Evolutionary conservation across 2,329 filamentous ascomycete species (phyloP).

Genomic region (Aspergillus sojae): DNA sequence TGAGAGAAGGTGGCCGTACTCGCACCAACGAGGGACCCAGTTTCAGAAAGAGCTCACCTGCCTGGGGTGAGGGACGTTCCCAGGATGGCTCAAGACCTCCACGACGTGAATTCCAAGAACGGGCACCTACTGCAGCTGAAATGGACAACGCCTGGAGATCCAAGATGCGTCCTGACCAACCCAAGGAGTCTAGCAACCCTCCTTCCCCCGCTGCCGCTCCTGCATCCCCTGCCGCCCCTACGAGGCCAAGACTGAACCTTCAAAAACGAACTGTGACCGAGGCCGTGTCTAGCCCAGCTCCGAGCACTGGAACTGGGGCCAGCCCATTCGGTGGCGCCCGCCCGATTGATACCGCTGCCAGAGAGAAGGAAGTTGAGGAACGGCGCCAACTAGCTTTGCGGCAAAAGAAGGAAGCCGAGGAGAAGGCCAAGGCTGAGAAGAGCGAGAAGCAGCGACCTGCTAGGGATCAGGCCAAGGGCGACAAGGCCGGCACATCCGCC

Average conservation of each 20-base stretch:
- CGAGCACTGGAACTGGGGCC: constrained; percentile 70
- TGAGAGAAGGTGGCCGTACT: constrained; percentile 61
- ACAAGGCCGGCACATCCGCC: constrained; percentile 27
- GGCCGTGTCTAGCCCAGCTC: constrained; percentile 53
- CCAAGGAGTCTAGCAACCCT: constrained; percentile 73
- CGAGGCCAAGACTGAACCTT: constrained; percentile 82
- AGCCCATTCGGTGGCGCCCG: constrained; percentile 92
- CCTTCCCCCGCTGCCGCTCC: constrained; percentile 70
- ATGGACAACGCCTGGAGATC: constrained; percentile 91
- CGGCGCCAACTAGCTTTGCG: constrained; percentile 73
- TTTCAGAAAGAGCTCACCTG: constrained; percentile 69
- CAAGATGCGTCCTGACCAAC: constrained; percentile 85
- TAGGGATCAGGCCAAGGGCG: constrained; percentile 41
- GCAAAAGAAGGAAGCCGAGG: constrained; percentile 84
- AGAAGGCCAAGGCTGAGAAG: constrained; percentile 80
- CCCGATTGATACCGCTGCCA: constrained; percentile 88
- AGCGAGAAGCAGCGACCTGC: constrained; percentile 59
- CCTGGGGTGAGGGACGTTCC: constrained; percentile 70
- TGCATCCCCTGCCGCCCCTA: constrained; percentile 60
- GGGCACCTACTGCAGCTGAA: constrained; percentile 82
- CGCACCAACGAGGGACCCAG: constrained; percentile 62
- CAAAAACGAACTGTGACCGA: constrained; percentile 90
- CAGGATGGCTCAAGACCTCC: constrained; percentile 80
- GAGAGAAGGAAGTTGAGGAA: constrained; percentile 88
- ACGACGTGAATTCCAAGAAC: constrained; percentile 73